These are phyloP conservation scores for Leccinellum rugosiceps DNA, from an alignment of 768 basidiomycete genomes.

Conservation along the genomic window DNA sequence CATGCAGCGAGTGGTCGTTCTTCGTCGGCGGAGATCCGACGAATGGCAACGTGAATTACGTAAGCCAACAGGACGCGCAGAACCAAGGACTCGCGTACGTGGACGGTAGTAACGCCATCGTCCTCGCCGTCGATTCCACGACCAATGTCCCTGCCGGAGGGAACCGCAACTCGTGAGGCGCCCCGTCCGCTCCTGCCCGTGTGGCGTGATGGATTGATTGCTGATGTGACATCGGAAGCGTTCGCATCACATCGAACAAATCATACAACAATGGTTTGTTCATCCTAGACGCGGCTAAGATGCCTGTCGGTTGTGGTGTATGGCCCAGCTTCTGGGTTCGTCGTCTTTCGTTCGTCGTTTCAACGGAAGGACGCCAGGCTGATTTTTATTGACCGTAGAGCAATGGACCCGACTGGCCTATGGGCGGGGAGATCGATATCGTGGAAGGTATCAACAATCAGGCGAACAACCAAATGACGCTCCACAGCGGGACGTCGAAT, in stretches of 20 bases:
- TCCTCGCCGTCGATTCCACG: constrained; percentile 60
- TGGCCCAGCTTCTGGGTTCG: constrained; percentile 58
- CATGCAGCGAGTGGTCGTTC: constrained; percentile 59
- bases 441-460: constrained; percentile 68
- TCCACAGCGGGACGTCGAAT: constrained; percentile 53
- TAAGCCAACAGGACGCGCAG: constrained; percentile 44
- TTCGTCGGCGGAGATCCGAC: constrained; percentile 64
- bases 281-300: constrained; percentile 63
- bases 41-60: constrained; percentile 62
- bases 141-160: constrained; percentile 45
- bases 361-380: background rate
- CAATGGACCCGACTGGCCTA: constrained; percentile 53
- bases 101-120: constrained; percentile 50
- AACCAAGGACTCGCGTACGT: constrained; percentile 56
- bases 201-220: background rate
- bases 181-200: background rate
- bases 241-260: constrained; percentile 64
- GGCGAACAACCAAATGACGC: constrained; percentile 56
- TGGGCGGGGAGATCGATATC: constrained; percentile 64
- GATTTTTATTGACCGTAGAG: constrained; percentile 22
- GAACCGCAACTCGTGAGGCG: constrained; percentile 49
- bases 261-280: constrained; percentile 61
- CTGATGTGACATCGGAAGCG: constrained; percentile 32
- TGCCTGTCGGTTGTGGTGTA: constrained; percentile 66
- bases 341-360: constrained; percentile 7